These are phyloP conservation scores for Aspergillus ostianus DNA, from an alignment of 495 filamentous ascomycete genomes.

Conservation along the genomic window DNA sequence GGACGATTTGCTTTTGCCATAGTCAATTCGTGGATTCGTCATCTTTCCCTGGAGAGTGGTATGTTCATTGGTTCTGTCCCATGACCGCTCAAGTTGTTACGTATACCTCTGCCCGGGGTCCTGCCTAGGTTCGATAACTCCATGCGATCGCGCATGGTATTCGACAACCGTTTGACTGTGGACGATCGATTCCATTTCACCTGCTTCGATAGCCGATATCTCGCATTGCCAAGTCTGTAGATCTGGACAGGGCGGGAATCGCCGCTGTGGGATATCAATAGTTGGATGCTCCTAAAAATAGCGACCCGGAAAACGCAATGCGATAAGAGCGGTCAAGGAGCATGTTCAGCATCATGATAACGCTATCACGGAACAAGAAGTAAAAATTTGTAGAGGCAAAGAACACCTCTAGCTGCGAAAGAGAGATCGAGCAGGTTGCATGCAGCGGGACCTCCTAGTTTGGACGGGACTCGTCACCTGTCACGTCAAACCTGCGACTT, in stretches of 20 bases:
- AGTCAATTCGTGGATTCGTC: background rate
- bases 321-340: background rate
- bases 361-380: background rate
- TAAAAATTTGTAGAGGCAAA: background rate
- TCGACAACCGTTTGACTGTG: background rate
- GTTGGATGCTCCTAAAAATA: background rate
- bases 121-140: background rate
- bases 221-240: background rate
- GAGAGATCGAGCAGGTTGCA: background rate
- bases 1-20: slow-evolving; percentile 9
- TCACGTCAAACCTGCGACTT: background rate
- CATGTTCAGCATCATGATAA: background rate
- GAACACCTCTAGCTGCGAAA: background rate
- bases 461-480: background rate
- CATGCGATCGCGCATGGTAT: background rate
- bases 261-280: background rate
- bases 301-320: background rate
- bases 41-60: background rate
- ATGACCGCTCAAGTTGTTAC: background rate
- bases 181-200: background rate
- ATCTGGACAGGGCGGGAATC: background rate
- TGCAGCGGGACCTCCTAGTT: background rate
- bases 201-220: background rate
- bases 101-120: background rate
- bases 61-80: background rate